Percentiles rank a stretch among this genome's conserved stretches.
These are phyloP conservation scores for Cinnamomum micranthum DNA, from an alignment of 164 flowering plant species.

Conservation along the genomic window DNA sequence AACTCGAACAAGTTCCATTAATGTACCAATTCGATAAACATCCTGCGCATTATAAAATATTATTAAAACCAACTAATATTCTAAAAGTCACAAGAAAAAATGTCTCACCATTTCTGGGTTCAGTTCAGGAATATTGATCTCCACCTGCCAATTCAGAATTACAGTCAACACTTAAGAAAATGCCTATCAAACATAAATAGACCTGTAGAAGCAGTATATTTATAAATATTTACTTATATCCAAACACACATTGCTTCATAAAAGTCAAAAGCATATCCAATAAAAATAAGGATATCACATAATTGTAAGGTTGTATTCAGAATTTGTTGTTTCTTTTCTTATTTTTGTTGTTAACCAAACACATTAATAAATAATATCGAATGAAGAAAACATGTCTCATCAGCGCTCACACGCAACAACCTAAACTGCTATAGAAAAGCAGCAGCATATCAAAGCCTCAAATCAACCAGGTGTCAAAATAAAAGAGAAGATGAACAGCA, in stretches of 20 bases:
- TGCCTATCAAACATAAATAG: constrained; percentile 1
- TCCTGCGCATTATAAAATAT: constrained; percentile 53
- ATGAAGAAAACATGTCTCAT: too few relatives aligned
- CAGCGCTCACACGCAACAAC: too few relatives aligned
- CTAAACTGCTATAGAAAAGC: too few relatives aligned
- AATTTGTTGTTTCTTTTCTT: too few relatives aligned
- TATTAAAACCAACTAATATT: neutral
- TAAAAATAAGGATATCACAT: too few relatives aligned
- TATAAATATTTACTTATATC: neutral
- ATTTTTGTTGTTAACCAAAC: too few relatives aligned
- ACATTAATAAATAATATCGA: too few relatives aligned
- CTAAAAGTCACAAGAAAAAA: constrained; percentile 4
- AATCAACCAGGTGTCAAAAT: neutral
- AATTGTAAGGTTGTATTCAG: too few relatives aligned
- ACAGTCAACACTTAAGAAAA: neutral
- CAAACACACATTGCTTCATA: neutral
- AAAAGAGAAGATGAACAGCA: neutral
- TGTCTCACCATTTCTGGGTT: constrained; percentile 83
- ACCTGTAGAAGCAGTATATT: neutral
- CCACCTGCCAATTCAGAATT: constrained; percentile 51
- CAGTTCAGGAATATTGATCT: constrained; percentile 84
- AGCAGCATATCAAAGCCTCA: neutral
- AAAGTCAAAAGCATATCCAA: neutral
- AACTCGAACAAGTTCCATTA: constrained; percentile 84
- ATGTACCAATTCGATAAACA: constrained; percentile 96